A percentile compares a stretch with the other conserved stretches of the same genome.
These are phyloP conservation scores for Russula vinacea DNA, from an alignment of 768 basidiomycete species.

Conservation along the genomic window DNA sequence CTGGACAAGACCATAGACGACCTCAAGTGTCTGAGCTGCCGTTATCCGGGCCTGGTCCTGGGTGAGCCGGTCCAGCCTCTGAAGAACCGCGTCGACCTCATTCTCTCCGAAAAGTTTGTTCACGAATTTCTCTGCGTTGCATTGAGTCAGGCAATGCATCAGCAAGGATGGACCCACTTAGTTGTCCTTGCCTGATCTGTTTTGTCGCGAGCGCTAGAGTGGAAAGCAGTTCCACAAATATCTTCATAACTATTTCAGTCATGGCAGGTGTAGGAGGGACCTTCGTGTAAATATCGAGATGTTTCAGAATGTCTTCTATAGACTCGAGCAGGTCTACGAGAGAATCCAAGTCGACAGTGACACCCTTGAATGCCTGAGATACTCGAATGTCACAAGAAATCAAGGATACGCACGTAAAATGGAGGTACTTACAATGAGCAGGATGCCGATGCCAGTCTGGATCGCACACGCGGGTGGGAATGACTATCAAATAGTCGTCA, in stretches of 20 bases:
- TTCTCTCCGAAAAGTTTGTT: conserved; percentile 3
- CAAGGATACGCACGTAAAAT: not conserved
- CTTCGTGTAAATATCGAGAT: not conserved
- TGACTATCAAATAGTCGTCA: conserved; percentile 32
- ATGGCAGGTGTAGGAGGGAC: not conserved
- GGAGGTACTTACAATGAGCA: too few species aligned
- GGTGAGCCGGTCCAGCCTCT: not conserved
- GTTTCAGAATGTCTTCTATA: not conserved
- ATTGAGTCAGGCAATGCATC: not conserved
- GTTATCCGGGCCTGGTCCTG: not conserved
- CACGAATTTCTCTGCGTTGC: not conserved
- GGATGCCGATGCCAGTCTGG: too few species aligned
- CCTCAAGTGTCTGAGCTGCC: not conserved
- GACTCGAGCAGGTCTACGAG: not conserved
- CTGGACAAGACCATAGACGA: not conserved
- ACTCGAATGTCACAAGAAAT: too few species aligned
- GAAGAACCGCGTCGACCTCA: not conserved
- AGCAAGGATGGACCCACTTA: not conserved
- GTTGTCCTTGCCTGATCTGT: too few species aligned
- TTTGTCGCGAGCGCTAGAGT: too few species aligned
- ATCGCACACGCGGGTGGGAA: not conserved
- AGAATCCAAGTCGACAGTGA: not conserved
- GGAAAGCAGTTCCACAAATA: not conserved
- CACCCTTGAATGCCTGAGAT: not conserved
- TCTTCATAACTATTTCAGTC: not conserved